Percentiles rank a stretch among this genome's conserved stretches.
phyloP scores from a whole-genome alignment of 1,284 basidiomycete species.

The Cerioporus squamosus region DNA sequence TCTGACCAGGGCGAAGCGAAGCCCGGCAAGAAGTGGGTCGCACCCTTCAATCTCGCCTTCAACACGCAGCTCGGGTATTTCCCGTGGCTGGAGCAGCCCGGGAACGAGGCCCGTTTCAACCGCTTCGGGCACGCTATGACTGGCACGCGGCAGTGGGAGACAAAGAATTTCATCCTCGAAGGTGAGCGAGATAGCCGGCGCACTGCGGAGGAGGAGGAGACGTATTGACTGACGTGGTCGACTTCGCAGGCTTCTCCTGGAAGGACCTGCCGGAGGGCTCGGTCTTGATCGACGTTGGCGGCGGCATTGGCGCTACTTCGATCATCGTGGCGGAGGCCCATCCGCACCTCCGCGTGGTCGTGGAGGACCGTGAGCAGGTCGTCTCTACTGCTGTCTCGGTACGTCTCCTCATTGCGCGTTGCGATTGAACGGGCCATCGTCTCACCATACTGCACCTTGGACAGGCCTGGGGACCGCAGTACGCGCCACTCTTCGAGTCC shows the following conservation, averaged over 20 bases:
- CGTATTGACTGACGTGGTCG: background rate
- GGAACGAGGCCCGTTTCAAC: constrained; percentile 24
- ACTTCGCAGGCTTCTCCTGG: constrained; percentile 65
- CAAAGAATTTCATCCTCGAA: constrained; percentile 25
- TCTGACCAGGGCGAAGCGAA: constrained; percentile 4
- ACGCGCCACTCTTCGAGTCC: constrained; percentile 25
- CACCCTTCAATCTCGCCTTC: constrained; percentile 33
- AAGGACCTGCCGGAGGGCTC: constrained; percentile 48
- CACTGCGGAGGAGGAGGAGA: too few relatives aligned
- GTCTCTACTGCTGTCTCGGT: constrained; percentile 64
- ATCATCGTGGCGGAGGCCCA: constrained; percentile 67
- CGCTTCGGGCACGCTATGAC: constrained; percentile 33
- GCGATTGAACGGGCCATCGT: too few relatives aligned
- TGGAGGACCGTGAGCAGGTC: constrained; percentile 70
- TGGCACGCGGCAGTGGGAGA: constrained; percentile 28
- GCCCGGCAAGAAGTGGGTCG: constrained; percentile 35
- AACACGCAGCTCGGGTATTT: constrained; percentile 28
- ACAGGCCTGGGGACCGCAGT: constrained; percentile 29
- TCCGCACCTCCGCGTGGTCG: constrained; percentile 56
- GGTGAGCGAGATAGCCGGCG: constrained; percentile 7
- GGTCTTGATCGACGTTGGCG: constrained; percentile 73
- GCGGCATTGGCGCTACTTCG: constrained; percentile 71
- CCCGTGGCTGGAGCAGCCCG: constrained; percentile 31
- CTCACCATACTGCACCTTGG: background rate
- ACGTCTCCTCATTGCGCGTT: constrained; percentile 8